Evolutionary conservation across 2,329 filamentous ascomycete species (phyloP).

Genomic region (Cladosporium sp.): DNA sequence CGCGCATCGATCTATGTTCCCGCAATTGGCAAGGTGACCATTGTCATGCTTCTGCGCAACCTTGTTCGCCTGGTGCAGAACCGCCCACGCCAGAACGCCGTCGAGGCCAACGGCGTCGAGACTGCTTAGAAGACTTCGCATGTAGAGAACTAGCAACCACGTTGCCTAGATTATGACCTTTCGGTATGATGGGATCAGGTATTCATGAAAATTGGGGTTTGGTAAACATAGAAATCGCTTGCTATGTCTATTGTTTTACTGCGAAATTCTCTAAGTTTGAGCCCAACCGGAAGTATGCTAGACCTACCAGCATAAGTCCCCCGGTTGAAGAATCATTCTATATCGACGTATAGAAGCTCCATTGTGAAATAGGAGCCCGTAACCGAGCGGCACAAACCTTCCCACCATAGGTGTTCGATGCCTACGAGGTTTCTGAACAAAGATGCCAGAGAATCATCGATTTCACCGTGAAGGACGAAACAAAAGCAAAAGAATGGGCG

Average conservation of each 20-base stretch:
- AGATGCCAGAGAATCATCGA: not conserved
- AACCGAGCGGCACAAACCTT: not conserved
- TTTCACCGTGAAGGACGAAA: not conserved
- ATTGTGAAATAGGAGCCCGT: not conserved
- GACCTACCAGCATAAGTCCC: no score
- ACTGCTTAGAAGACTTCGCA: not conserved
- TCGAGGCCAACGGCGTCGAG: constrained; percentile 1
- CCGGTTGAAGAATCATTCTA: not conserved
- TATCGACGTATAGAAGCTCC: not conserved
- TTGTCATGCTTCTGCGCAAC: constrained; percentile 86
- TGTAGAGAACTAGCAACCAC: not conserved
- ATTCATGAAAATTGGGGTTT: not conserved
- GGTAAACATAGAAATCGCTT: not conserved
- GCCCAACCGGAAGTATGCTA: no score
- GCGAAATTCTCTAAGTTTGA: not conserved
- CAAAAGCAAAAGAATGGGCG: constrained; percentile 1
- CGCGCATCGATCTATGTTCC: constrained; percentile 97
- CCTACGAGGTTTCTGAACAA: not conserved
- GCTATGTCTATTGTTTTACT: not conserved
- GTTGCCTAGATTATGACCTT: not conserved
- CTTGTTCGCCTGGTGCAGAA: constrained; percentile 61
- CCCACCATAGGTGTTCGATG: not conserved
- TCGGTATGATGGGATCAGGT: not conserved
- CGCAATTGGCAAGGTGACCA: constrained; percentile 96
- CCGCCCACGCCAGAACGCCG: constrained; percentile 28